These are phyloP conservation scores for Epichloe uncinata DNA, from an alignment of 2,329 filamentous ascomycete genomes.

Conservation along the genomic window DNA sequence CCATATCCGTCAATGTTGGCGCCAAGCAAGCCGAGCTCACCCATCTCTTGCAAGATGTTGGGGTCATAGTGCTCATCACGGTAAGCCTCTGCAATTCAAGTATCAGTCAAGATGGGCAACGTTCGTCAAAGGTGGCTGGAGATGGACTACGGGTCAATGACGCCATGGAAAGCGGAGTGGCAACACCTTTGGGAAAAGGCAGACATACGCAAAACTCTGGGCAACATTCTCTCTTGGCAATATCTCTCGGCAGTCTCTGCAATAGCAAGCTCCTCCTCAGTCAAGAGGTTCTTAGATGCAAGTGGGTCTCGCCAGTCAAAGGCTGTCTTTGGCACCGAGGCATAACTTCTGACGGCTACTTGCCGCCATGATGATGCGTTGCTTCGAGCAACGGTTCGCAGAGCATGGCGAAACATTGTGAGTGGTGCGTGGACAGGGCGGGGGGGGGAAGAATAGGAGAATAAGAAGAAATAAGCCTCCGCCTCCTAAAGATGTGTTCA, in stretches of 20 bases:
- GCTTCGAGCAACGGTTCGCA: slow-evolving; percentile 16
- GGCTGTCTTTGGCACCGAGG: slow-evolving; percentile 19
- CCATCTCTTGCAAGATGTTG: slow-evolving; percentile 82
- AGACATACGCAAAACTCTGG: slow-evolving; percentile 66
- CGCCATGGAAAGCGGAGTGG: background rate
- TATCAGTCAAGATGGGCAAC: slow-evolving; percentile 2
- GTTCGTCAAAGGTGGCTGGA: background rate
- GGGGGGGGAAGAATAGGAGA: background rate
- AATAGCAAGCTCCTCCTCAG: slow-evolving; percentile 83
- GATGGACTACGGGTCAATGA: background rate
- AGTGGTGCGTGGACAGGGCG: background rate
- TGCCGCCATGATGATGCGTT: slow-evolving; percentile 12
- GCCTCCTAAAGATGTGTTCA: background rate
- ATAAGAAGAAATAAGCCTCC: background rate
- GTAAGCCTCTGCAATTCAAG: slow-evolving; percentile 52
- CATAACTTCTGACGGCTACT: slow-evolving; percentile 20
- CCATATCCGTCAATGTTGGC: slow-evolving; percentile 79
- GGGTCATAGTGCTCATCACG: slow-evolving; percentile 75
- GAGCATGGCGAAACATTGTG: slow-evolving; percentile 19
- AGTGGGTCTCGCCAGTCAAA: slow-evolving; percentile 95
- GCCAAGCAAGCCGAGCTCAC: slow-evolving; percentile 76
- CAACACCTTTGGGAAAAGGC: background rate
- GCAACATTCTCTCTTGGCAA: slow-evolving; percentile 79
- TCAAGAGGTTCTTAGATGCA: slow-evolving; percentile 58
- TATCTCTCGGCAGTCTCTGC: slow-evolving; percentile 84